Evolutionary conservation across 768 basidiomycete species (phyloP).

Genomic region (Lactarius vividus): DNA sequence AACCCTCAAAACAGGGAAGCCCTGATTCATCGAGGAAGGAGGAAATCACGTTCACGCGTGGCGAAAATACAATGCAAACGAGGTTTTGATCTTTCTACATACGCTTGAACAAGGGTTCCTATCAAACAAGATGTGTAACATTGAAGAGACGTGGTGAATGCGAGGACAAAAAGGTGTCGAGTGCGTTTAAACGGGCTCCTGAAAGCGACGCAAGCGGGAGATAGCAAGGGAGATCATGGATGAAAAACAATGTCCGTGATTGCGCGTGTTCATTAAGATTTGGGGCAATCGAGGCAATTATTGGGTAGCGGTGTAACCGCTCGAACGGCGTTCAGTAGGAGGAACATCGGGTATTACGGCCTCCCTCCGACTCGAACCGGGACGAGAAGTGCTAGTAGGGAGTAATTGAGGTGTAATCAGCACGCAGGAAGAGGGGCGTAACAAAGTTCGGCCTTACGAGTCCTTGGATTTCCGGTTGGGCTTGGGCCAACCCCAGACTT

Average conservation of each 20-base stretch:
- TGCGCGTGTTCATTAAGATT: constrained; percentile 5
- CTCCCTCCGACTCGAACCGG: constrained; percentile 36
- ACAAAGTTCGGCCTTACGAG: constrained; percentile 29
- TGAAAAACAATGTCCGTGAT: constrained; percentile 16
- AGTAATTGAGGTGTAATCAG: constrained; percentile 16
- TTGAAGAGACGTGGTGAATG: constrained; percentile 16
- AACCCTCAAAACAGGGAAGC: background rate
- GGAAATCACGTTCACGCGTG: constrained; percentile 15
- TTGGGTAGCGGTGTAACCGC: constrained; percentile 9
- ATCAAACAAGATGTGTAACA: constrained; percentile 16
- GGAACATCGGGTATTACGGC: background rate
- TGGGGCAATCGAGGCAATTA: constrained; percentile 22
- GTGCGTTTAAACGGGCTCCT: background rate
- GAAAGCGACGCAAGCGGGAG: constrained; percentile 18
- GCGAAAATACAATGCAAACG: constrained; percentile 21
- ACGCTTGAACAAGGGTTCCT: constrained; percentile 20
- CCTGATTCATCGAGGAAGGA: background rate
- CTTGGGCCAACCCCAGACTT: constrained; percentile 79
- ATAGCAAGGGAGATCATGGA: constrained; percentile 21
- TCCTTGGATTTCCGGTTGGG: constrained; percentile 34
- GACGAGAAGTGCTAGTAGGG: constrained; percentile 31
- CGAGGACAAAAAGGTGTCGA: constrained; percentile 14
- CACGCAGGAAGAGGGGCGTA: constrained; percentile 13
- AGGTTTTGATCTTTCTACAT: constrained; percentile 22
- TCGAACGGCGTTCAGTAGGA: constrained; percentile 3